These are phyloP conservation scores for Cryptomeria japonica DNA, from an alignment of 75 land plant genomes.

Conservation along the genomic window DNA sequence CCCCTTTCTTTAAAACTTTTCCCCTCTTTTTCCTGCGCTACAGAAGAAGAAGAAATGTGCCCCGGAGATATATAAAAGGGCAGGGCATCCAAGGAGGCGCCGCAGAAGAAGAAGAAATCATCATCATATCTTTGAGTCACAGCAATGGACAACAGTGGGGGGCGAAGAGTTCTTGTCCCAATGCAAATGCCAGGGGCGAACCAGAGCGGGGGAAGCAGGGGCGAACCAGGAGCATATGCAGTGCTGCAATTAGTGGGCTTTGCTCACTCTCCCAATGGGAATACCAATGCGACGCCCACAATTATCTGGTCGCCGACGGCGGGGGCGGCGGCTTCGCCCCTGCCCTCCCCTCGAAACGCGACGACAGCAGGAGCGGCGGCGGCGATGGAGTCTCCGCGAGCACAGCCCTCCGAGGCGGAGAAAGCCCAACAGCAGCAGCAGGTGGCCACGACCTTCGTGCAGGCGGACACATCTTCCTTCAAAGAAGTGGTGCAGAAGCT, in stretches of 20 bases:
- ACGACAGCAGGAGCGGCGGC: neutral
- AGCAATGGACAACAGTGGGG: constrained; percentile 1
- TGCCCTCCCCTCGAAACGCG: neutral
- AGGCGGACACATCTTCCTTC: constrained; percentile 57
- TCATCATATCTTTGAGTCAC: too few species aligned
- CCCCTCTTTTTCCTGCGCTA: neutral
- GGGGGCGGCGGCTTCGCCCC: neutral
- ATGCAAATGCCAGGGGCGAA: neutral
- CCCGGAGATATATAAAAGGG: neutral
- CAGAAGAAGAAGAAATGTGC: neutral
- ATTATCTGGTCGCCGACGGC: neutral
- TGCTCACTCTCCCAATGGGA: neutral
- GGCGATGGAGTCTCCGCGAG: neutral
- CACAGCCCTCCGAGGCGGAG: neutral
- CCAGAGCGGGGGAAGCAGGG: neutral
- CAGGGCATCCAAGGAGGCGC: neutral
- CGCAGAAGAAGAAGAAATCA: neutral
- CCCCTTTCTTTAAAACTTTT: neutral
- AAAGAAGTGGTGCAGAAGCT: constrained; percentile 65
- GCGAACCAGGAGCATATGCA: neutral
- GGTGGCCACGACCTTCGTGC: constrained; percentile 54
- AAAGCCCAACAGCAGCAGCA: constrained; percentile 61
- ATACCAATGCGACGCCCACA: neutral
- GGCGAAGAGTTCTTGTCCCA: neutral
- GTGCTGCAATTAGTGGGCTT: neutral